Conservation (phyloP, 1,284 basidiomycete species). For the Cutaneotrichosporon cavernicola region DNA sequence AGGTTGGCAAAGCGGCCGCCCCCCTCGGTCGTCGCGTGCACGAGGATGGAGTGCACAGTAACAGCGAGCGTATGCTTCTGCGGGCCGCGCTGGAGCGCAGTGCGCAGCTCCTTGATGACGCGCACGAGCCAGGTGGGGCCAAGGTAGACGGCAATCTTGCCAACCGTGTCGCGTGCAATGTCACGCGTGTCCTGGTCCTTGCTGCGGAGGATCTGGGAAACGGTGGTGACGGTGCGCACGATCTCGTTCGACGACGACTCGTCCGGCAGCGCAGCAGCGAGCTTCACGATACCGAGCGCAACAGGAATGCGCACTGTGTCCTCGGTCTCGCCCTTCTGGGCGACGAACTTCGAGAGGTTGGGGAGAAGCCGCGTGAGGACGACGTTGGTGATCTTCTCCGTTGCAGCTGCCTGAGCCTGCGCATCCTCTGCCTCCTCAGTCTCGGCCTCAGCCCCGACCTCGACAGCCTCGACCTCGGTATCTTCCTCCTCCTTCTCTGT, state of each 20-base stretch:
- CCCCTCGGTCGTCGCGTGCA: slow-evolving; percentile 64
- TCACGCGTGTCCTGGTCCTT: slow-evolving; percentile 93
- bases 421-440: slow-evolving; percentile 37
- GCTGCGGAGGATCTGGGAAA: slow-evolving; percentile 84
- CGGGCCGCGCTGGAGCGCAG: slow-evolving; percentile 81
- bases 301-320: slow-evolving; percentile 84
- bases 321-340: slow-evolving; percentile 72
- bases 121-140: slow-evolving; percentile 73
- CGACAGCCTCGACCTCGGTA: slow-evolving; percentile 26
- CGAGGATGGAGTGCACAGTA: slow-evolving; percentile 76
- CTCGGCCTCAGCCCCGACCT: slow-evolving; percentile 40
- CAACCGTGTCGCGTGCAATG: slow-evolving; percentile 77
- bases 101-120: slow-evolving; percentile 76
- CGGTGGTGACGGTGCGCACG: slow-evolving; percentile 72
- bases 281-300: slow-evolving; percentile 79
- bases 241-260: slow-evolving; percentile 70
- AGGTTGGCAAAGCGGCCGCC: slow-evolving; percentile 65
- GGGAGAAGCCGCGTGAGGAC: slow-evolving; percentile 76
- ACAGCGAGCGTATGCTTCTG: slow-evolving; percentile 92
- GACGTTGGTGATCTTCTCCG: slow-evolving; percentile 65
- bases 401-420: slow-evolving; percentile 18
- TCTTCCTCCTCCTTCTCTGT: slow-evolving; percentile 40
- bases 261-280: slow-evolving; percentile 79
- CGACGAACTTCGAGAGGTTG: slow-evolving; percentile 70
- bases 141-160: slow-evolving; percentile 73